These are phyloP conservation scores for Phycomyces nitens DNA, from an alignment of 192 early-diverging fungal genomes.

Conservation along the genomic window DNA sequence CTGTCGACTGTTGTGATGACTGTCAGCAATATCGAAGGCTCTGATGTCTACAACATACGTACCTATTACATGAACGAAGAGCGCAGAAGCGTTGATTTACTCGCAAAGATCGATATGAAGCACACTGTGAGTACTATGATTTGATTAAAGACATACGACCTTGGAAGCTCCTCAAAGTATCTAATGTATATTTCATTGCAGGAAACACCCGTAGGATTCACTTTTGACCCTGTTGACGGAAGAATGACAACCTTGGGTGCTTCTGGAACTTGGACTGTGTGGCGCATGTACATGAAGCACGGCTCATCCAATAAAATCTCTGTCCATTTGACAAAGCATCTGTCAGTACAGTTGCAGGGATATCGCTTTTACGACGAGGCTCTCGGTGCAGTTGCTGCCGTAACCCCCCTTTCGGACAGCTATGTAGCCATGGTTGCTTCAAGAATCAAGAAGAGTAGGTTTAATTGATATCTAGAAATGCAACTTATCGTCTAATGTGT, in stretches of 20 bases:
- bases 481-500: neutral
- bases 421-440: slow-evolving; percentile 43
- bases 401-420: slow-evolving; percentile 38
- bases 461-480: neutral
- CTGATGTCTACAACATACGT: slow-evolving; percentile 18
- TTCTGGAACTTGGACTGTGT: slow-evolving; percentile 27
- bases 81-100: slow-evolving; percentile 37
- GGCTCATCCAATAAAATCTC: slow-evolving; percentile 23
- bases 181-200: neutral
- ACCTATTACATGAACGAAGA: slow-evolving; percentile 45
- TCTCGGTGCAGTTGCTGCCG: slow-evolving; percentile 5
- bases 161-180: too few relatives aligned
- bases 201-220: slow-evolving; percentile 16
- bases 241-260: slow-evolving; percentile 16
- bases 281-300: slow-evolving; percentile 24
- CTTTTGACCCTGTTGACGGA: slow-evolving; percentile 22
- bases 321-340: slow-evolving; percentile 7
- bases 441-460: slow-evolving; percentile 15
- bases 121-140: neutral
- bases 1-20: slow-evolving; percentile 42
- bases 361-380: slow-evolving; percentile 13
- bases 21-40: slow-evolving; percentile 11
- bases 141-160: too few relatives aligned
- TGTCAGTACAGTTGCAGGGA: slow-evolving; percentile 12
- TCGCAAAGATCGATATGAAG: slow-evolving; percentile 37